A percentile compares a stretch with the other conserved stretches of the same genome.
Conservation (phyloP, 148 eudicot genomes). For the Rhododendron ferrugineum region DNA sequence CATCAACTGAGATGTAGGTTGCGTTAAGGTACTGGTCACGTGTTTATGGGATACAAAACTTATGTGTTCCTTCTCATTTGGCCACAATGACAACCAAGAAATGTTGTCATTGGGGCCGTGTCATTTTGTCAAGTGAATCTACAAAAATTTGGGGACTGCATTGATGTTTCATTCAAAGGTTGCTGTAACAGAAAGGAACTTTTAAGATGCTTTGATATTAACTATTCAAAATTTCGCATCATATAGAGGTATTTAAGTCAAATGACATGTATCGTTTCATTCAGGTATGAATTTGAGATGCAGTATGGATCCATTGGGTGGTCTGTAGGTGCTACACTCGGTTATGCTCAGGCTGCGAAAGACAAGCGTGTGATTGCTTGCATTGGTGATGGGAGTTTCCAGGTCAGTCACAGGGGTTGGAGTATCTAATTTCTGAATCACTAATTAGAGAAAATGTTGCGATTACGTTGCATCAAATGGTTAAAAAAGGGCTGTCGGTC, state of each 20-base stretch:
- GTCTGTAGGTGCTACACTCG: slow-evolving; percentile 82
- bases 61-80: not conserved
- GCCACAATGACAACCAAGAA: not conserved
- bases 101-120: not conserved
- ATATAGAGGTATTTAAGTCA: not conserved
- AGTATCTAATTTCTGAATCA: not conserved
- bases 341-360: slow-evolving; percentile 79
- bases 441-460: not conserved
- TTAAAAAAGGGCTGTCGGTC: not conserved
- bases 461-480: too few relatives aligned
- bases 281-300: slow-evolving; percentile 79
- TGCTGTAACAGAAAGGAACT: not conserved
- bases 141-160: not conserved
- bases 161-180: not conserved
- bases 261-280: not conserved
- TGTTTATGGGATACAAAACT: not conserved
- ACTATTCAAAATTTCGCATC: not conserved
- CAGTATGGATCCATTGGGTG: slow-evolving; percentile 84
- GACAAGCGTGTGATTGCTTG: slow-evolving; percentile 68
- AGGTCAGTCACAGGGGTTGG: slow-evolving; percentile 32
- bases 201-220: not conserved
- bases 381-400: slow-evolving; percentile 86
- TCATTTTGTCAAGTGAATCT: not conserved
- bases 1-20: not conserved
- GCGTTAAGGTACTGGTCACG: not conserved